These are phyloP conservation scores for Perilla frutescens DNA, from an alignment of 257 asterid genomes.

Conservation along the genomic window DNA sequence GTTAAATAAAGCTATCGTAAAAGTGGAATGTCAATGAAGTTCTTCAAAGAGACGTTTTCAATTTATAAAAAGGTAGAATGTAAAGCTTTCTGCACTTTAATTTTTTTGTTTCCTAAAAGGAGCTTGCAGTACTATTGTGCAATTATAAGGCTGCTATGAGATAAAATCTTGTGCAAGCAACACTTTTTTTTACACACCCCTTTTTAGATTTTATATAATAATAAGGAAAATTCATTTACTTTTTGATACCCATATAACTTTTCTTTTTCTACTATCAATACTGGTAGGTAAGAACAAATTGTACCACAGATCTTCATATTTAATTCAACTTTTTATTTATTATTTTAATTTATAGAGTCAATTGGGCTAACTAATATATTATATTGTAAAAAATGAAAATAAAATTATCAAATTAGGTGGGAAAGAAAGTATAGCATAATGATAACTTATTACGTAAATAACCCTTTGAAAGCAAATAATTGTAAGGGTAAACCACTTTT, in stretches of 20 bases:
- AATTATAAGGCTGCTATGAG: too few relatives aligned
- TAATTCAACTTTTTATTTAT: neutral
- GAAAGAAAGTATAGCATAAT: neutral
- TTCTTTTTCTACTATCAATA: too few relatives aligned
- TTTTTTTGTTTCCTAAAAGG: neutral
- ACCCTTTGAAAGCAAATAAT: neutral
- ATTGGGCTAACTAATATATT: neutral
- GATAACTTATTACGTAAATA: neutral
- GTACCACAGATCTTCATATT: neutral
- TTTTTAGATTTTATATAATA: too few relatives aligned
- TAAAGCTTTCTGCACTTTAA: neutral
- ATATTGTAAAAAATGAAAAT: neutral
- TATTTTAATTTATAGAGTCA: neutral
- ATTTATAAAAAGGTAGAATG: neutral
- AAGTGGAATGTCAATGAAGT: slow-evolving; percentile 21
- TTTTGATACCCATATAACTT: too few relatives aligned
- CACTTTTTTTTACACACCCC: too few relatives aligned
- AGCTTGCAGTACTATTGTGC: too few relatives aligned
- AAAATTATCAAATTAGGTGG: neutral
- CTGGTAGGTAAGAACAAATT: too few relatives aligned
- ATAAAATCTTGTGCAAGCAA: too few relatives aligned
- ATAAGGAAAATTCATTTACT: too few relatives aligned
- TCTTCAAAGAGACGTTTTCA: slow-evolving; percentile 16
- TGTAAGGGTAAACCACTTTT: slow-evolving; percentile 1
- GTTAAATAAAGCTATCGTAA: slow-evolving; percentile 1